Conservation (phyloP, 2,329 filamentous ascomycete genomes). For the Davidsoniella virescens region DNA sequence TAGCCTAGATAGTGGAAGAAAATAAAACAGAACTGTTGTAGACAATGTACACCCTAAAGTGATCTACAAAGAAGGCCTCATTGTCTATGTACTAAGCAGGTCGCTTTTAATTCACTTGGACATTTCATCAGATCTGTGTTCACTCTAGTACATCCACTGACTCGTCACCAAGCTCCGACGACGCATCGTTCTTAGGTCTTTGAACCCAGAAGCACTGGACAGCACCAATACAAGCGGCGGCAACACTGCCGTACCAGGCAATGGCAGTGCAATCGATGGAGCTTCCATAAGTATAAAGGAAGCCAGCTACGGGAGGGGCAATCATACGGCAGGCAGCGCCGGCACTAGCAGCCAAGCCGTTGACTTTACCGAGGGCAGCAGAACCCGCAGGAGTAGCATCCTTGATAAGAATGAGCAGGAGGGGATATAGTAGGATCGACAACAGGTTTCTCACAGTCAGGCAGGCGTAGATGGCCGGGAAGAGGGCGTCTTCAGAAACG, state of each 20-base stretch:
- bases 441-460: constrained; percentile 42
- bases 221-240: constrained; percentile 39
- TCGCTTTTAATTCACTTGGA: no score
- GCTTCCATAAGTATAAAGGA: constrained; percentile 44
- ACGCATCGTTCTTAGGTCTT: constrained; percentile 16
- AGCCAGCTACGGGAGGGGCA: constrained; percentile 47
- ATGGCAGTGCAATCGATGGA: constrained; percentile 39
- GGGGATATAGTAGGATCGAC: constrained; percentile 47
- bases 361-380: constrained; percentile 44
- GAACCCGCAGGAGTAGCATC: constrained; percentile 39
- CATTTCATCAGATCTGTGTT: no score
- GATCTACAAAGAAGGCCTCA: no score
- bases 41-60: no score
- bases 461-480: constrained; percentile 41
- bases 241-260: constrained; percentile 46
- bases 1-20: no score
- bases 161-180: no score
- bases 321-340: constrained; percentile 52
- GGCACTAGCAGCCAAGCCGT: constrained; percentile 48
- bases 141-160: no score
- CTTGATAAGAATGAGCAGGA: constrained; percentile 52
- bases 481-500: constrained; percentile 34
- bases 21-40: no score
- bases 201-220: constrained; percentile 42
- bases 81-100: no score